These are phyloP conservation scores for Entrophospora sp. DNA, from an alignment of 192 early-diverging fungal genomes.

Conservation along the genomic window DNA sequence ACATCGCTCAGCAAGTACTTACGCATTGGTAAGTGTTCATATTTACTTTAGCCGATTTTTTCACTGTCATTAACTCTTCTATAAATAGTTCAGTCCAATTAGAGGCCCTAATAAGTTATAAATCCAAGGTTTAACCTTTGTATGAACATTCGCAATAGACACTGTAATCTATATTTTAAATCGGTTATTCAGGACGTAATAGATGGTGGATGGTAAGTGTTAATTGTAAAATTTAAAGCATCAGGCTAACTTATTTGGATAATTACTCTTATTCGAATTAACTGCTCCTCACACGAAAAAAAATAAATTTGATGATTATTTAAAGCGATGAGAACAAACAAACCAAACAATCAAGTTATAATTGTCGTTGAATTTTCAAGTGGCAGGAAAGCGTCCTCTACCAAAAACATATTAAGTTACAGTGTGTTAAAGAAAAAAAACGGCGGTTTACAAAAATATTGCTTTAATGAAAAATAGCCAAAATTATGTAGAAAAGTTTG, in stretches of 20 bases:
- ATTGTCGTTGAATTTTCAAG: conserved; percentile 9
- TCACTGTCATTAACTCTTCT: conserved; percentile 11
- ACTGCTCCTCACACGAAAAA: conserved; percentile 1
- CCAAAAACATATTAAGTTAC: background rate
- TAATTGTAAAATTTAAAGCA: conserved; percentile 4
- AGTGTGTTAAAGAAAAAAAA: no score
- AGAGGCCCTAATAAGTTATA: conserved; percentile 15
- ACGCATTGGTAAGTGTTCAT: conserved; percentile 17
- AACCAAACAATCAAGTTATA: conserved; percentile 5
- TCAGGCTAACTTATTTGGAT: background rate
- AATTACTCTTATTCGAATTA: conserved; percentile 14
- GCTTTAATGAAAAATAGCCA: no score
- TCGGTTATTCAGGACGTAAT: conserved; percentile 9
- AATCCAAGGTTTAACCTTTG: background rate
- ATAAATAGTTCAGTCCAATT: conserved; percentile 10
- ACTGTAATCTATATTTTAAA: conserved; percentile 20
- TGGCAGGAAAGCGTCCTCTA: background rate
- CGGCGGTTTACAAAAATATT: no score
- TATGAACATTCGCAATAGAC: background rate
- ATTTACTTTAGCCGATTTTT: conserved; percentile 6
- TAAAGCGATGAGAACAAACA: conserved; percentile 9
- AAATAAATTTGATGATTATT: conserved; percentile 10
- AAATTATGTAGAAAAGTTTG: no score
- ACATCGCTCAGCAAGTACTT: conserved; percentile 10
- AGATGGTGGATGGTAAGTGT: conserved; percentile 10